Conservation (phyloP, 2,329 filamentous ascomycete species). For the Lachnellula occidentalis region DNA sequence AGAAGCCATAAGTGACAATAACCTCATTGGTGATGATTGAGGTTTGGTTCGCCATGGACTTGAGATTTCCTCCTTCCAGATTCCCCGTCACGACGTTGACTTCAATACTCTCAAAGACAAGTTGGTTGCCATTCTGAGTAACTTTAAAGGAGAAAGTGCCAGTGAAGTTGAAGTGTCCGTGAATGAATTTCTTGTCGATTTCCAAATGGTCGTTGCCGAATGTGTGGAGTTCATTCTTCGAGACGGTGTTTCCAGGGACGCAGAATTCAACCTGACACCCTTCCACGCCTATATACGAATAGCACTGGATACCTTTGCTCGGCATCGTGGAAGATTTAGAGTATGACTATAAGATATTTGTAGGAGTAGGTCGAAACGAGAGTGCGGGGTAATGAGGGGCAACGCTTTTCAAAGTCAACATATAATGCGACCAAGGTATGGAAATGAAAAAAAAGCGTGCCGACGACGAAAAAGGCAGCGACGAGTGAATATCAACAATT, state of each 20-base stretch:
- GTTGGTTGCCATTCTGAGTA: slow-evolving; percentile 34
- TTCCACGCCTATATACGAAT: slow-evolving; percentile 36
- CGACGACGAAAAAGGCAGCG: too few relatives aligned
- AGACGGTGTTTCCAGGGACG: slow-evolving; percentile 36
- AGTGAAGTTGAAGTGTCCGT: slow-evolving; percentile 37
- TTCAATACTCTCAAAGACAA: slow-evolving; percentile 40
- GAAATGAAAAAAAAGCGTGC: too few relatives aligned
- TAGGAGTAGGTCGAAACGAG: not conserved
- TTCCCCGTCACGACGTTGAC: slow-evolving; percentile 42
- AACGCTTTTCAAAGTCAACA: not conserved
- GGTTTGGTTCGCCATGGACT: slow-evolving; percentile 18
- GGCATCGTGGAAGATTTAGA: slow-evolving; percentile 32
- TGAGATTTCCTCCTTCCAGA: slow-evolving; percentile 35
- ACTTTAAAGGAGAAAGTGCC: slow-evolving; percentile 41
- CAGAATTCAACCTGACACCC: slow-evolving; percentile 40
- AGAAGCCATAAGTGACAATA: slow-evolving; percentile 43
- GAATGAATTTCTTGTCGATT: slow-evolving; percentile 40
- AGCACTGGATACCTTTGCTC: slow-evolving; percentile 36
- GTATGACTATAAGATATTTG: not conserved
- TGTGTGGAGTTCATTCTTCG: slow-evolving; percentile 29
- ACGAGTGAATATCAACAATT: too few relatives aligned
- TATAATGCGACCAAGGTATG: too few relatives aligned
- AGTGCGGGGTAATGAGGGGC: not conserved
- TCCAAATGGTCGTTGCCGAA: slow-evolving; percentile 39
- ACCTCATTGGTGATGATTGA: slow-evolving; percentile 31